Evolutionary conservation across 1,139 yeast species (phyloP).

Genomic region (Blastobotrys ciferrii): DNA sequence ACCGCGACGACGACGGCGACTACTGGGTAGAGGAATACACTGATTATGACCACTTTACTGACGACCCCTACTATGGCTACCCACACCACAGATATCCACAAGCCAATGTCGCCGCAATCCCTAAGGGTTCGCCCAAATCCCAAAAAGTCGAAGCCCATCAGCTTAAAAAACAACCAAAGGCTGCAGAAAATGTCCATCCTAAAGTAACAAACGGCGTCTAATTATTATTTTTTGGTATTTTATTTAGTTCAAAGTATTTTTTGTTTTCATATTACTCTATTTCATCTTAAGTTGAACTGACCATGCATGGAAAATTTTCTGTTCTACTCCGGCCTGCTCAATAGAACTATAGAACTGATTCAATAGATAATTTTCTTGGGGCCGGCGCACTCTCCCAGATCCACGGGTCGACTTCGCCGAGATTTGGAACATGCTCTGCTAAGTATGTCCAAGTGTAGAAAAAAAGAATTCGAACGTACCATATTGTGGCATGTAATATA

Average conservation of each 20-base stretch:
- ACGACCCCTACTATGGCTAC: neutral
- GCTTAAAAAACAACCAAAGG: constrained; percentile 1
- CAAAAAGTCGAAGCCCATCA: constrained; percentile 4
- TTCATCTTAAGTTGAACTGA: too few relatives aligned
- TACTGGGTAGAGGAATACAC: neutral
- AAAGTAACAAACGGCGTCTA: neutral
- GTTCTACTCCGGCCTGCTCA: too few relatives aligned
- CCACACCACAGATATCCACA: too few relatives aligned
- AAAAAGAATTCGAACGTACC: too few relatives aligned
- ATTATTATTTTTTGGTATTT: neutral
- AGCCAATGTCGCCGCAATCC: neutral
- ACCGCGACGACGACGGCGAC: neutral
- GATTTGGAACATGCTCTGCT: too few relatives aligned
- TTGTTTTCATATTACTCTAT: neutral
- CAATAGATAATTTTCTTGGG: too few relatives aligned
- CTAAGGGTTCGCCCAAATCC: neutral
- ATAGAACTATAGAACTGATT: too few relatives aligned
- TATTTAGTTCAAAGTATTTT: neutral
- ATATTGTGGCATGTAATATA: too few relatives aligned
- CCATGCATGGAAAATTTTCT: too few relatives aligned
- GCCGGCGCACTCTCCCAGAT: too few relatives aligned
- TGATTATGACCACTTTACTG: neutral
- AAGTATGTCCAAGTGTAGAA: too few relatives aligned
- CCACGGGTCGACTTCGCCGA: too few relatives aligned
- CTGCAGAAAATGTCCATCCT: neutral